phyloP scores from a whole-genome alignment of 2,329 filamentous ascomycete species.

The Triangularia setosa region DNA sequence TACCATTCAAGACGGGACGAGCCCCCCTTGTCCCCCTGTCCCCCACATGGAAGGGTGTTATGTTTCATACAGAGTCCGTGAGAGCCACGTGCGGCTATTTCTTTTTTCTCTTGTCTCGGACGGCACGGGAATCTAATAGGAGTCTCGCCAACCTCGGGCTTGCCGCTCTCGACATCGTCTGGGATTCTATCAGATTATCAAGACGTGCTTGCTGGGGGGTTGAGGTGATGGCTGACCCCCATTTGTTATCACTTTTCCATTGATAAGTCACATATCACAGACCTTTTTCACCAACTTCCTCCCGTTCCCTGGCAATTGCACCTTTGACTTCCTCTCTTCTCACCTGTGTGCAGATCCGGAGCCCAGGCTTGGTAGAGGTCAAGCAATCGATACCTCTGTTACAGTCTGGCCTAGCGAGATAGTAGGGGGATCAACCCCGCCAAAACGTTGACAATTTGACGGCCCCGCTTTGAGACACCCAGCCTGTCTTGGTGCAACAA shows the following conservation, averaged over 20 bases:
- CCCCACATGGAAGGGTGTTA: slow-evolving; percentile 7
- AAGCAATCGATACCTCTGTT: not conserved
- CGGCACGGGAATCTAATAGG: not conserved
- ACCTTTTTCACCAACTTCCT: not conserved
- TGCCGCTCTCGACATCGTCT: not conserved
- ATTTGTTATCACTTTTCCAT: not conserved
- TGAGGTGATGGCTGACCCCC: not conserved
- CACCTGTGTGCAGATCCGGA: not conserved
- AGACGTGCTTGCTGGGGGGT: not conserved
- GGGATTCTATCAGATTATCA: not conserved
- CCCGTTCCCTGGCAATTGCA: not conserved
- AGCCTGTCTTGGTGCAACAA: no score
- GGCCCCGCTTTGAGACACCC: not conserved
- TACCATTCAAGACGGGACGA: slow-evolving; percentile 3
- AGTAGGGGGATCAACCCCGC: not conserved
- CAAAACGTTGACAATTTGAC: not conserved
- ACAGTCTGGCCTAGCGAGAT: not conserved
- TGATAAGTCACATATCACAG: not conserved
- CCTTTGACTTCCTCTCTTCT: not conserved
- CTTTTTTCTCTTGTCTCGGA: not conserved
- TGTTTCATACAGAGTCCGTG: slow-evolving; percentile 7
- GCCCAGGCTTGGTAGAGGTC: not conserved
- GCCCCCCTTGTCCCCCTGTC: not conserved
- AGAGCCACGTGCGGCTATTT: slow-evolving; percentile 6
- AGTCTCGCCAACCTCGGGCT: not conserved